Evolutionary conservation across 331 rosid genomes (phyloP).

Genomic region (Cydonia oblonga): DNA sequence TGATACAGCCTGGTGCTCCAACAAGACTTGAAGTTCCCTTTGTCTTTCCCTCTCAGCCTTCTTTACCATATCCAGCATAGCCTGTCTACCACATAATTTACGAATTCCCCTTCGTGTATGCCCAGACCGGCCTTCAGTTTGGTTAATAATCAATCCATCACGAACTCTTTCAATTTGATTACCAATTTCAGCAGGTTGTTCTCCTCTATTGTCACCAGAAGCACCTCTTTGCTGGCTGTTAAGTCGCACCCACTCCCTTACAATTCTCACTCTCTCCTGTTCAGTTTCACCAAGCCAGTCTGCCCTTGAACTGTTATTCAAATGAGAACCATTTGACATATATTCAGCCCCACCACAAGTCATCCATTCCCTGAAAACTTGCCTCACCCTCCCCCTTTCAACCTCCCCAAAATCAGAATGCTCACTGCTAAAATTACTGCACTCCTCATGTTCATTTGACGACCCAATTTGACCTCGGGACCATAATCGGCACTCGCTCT

Average conservation of each 20-base stretch:
- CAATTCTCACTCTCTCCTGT: slow-evolving; percentile 77
- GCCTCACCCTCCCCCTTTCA: slow-evolving; percentile 90
- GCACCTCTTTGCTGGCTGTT: slow-evolving; percentile 65
- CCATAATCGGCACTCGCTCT: slow-evolving; percentile 62
- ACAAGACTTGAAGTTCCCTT: slow-evolving; percentile 58
- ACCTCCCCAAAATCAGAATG: slow-evolving; percentile 60
- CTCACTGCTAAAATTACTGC: slow-evolving; percentile 44
- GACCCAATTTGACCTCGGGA: slow-evolving; percentile 56
- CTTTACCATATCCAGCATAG: slow-evolving; percentile 83
- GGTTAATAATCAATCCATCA: slow-evolving; percentile 53
- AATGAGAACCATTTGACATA: slow-evolving; percentile 33
- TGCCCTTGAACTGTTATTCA: slow-evolving; percentile 42
- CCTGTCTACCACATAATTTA: slow-evolving; percentile 81
- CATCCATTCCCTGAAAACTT: slow-evolving; percentile 88
- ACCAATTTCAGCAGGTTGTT: slow-evolving; percentile 50
- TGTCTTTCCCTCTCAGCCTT: slow-evolving; percentile 74
- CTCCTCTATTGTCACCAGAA: slow-evolving; percentile 49
- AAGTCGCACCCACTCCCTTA: slow-evolving; percentile 78
- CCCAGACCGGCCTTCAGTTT: slow-evolving; percentile 51
- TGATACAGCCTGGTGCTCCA: slow-evolving; percentile 63
- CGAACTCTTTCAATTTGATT: slow-evolving; percentile 45
- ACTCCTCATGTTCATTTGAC: slow-evolving; percentile 55
- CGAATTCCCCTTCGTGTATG: slow-evolving; percentile 63
- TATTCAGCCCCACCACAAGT: slow-evolving; percentile 51
- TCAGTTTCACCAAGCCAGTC: slow-evolving; percentile 79